Evolutionary conservation across 2,329 filamentous ascomycete genomes (phyloP), one percentile per base, ranked within the genome.

Genomic region (Sodiomyces alkalinus): DNA sequence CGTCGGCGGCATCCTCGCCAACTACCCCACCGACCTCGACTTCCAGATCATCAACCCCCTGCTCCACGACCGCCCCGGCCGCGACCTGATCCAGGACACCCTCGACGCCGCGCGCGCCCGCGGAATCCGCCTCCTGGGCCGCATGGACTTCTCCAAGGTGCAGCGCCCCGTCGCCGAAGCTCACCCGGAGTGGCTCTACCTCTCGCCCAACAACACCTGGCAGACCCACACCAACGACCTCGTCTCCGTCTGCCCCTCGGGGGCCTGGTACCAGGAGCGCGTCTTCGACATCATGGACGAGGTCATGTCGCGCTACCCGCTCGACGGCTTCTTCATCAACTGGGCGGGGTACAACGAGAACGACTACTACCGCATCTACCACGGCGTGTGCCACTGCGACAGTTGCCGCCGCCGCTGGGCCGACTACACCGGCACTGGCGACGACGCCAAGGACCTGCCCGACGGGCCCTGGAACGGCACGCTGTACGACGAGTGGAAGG

Each of bases 321-420:
- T 38, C 13, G 35, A 36, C 17, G 35, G 35, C n/a, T 38, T 40
- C 31, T 39, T 39, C 31, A 23, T 39, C 27, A 39, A 38, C 31
- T 39, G 35, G 37, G 31, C 33, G 17, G 33, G 28, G 18, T 29
- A 31, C 18, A 38, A 38, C 30, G 38, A 40, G 25, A 21, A 26
- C 2, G 35, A 36, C 22, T 38, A 40, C 19, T 36, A 31, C 29
- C 29, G 34, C 9, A 22, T 29, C 7, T 38, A 38, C 24, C 31
- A 36, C 12, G 35, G 33, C 11, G 35, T 39, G 5, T 38, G 35
- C 18, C 37, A 39, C 22, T 38, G 35, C 24, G 17, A 30, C 6
- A 35, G 25, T 13, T 39, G 37, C 26, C 16, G 30, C 15, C 7
- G 14, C 3, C 22, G 31, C 15, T 39, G 34, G 37, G 19, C 11